Conservation (phyloP, 495 filamentous ascomycete genomes). For the Aspergillus indologenus region DNA sequence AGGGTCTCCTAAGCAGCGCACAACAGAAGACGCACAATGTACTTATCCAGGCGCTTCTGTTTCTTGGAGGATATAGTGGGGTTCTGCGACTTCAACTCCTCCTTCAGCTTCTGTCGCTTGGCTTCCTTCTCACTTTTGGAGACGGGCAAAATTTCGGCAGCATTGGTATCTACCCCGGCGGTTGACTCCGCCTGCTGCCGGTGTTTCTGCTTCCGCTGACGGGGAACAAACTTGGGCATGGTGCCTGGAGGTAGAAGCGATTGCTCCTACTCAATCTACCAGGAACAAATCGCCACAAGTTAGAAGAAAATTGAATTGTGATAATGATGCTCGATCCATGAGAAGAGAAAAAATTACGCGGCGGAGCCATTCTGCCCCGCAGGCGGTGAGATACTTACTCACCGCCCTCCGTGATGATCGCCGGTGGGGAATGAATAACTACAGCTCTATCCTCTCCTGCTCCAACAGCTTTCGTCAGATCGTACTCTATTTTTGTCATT, state of each 20-base stretch:
- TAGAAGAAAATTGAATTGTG: neutral
- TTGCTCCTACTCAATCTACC: constrained; percentile 6
- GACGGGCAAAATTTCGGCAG: constrained; percentile 63
- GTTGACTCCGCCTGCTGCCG: constrained; percentile 35
- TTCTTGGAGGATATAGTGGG: constrained; percentile 87
- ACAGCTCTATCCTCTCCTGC: neutral
- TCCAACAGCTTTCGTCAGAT: neutral
- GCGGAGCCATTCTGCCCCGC: constrained; percentile 21
- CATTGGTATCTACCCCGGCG: constrained; percentile 63
- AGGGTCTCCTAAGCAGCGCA: neutral
- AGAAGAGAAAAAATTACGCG: constrained; percentile 19
- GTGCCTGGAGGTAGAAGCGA: constrained; percentile 7
- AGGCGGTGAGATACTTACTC: constrained; percentile 8
- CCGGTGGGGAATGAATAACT: neutral
- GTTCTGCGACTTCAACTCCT: constrained; percentile 57
- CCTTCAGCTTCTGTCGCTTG: constrained; percentile 63
- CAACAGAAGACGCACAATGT: constrained; percentile 60
- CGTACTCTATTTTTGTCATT: neutral
- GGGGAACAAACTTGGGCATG: constrained; percentile 76
- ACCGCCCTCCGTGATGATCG: constrained; percentile 14
- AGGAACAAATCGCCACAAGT: constrained; percentile 2
- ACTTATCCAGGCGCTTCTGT: constrained; percentile 90
- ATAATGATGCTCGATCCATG: constrained; percentile 4
- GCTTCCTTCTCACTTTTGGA: constrained; percentile 66
- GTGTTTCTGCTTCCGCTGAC: constrained; percentile 73